Evolutionary conservation across 2,329 filamentous ascomycete species (phyloP).

Genomic region (Ophiostoma sp.): DNA sequence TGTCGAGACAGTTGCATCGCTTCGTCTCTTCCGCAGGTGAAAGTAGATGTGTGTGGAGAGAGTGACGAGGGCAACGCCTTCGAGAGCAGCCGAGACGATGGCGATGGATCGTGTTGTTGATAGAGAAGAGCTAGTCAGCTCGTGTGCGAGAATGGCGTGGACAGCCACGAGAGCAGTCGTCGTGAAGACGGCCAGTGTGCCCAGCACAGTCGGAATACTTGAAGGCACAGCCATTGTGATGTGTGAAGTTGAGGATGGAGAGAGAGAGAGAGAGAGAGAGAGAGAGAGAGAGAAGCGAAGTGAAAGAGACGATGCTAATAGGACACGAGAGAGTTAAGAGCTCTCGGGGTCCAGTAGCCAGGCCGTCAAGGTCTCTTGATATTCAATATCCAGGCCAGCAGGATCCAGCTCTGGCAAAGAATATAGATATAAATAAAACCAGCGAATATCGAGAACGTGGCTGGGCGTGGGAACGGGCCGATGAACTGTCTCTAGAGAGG

Average conservation of each 20-base stretch:
- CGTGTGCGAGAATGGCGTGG: slow-evolving; percentile 44
- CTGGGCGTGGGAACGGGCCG: slow-evolving; percentile 13
- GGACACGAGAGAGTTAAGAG: background rate
- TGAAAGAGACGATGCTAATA: background rate
- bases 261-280: background rate
- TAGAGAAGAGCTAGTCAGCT: slow-evolving; percentile 33
- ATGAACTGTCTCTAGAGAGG: background rate
- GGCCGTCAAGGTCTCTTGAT: slow-evolving; percentile 5
- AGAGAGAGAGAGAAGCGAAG: background rate
- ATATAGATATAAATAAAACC: background rate
- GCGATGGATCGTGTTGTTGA: slow-evolving; percentile 40
- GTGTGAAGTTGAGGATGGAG: background rate
- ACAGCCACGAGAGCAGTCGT: slow-evolving; percentile 44
- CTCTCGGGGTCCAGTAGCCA: background rate
- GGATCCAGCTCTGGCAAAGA: background rate
- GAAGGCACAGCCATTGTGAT: slow-evolving; percentile 40
- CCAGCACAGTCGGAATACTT: slow-evolving; percentile 41
- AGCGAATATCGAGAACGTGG: slow-evolving; percentile 20
- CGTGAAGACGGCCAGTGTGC: slow-evolving; percentile 41
- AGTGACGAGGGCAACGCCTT: slow-evolving; percentile 41
- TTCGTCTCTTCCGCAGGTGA: slow-evolving; percentile 34
- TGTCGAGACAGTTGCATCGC: slow-evolving; percentile 22
- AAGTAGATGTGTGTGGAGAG: slow-evolving; percentile 39
- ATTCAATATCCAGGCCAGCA: background rate
- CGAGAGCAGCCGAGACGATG: slow-evolving; percentile 42